A percentile compares a stretch with the other conserved stretches of the same genome.
These are phyloP conservation scores for Stephania japonica DNA, from an alignment of 164 flowering plant species.

Conservation along the genomic window DNA sequence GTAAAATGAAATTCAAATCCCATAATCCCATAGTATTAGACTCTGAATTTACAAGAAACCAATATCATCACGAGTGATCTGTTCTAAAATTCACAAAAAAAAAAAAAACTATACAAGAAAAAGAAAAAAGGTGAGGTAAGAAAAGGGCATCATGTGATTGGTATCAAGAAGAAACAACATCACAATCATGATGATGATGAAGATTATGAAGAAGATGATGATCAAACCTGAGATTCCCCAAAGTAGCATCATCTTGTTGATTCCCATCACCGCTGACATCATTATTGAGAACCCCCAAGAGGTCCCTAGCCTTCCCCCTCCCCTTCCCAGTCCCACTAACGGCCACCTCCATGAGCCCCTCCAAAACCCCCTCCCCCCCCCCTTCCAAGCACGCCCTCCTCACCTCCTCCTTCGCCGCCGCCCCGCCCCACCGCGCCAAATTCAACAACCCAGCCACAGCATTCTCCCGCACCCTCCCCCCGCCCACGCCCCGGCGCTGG, in stretches of 20 bases:
- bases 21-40: no score
- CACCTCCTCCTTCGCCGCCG: slow-evolving; percentile 33
- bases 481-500: slow-evolving; percentile 43
- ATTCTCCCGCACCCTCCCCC: slow-evolving; percentile 65
- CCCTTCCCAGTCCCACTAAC: slow-evolving; percentile 59
- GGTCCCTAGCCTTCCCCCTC: slow-evolving; percentile 44
- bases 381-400: slow-evolving; percentile 23
- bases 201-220: no score
- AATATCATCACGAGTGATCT: not conserved
- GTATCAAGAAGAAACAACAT: not conserved
- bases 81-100: not conserved
- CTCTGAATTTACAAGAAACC: not conserved
- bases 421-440: slow-evolving; percentile 57
- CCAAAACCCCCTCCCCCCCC: slow-evolving; percentile 23
- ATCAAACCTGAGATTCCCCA: not conserved
- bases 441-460: slow-evolving; percentile 75
- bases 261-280: not conserved
- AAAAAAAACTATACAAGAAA: not conserved
- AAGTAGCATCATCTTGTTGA: no score
- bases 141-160: no score
- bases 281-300: slow-evolving; percentile 22
- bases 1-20: no score
- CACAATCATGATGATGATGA: not conserved
- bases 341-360: slow-evolving; percentile 50
- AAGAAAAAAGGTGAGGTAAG: no score